These are phyloP conservation scores for Ananas comosus DNA, from an alignment of 176 grass and related monocot species.

Conservation along the genomic window DNA sequence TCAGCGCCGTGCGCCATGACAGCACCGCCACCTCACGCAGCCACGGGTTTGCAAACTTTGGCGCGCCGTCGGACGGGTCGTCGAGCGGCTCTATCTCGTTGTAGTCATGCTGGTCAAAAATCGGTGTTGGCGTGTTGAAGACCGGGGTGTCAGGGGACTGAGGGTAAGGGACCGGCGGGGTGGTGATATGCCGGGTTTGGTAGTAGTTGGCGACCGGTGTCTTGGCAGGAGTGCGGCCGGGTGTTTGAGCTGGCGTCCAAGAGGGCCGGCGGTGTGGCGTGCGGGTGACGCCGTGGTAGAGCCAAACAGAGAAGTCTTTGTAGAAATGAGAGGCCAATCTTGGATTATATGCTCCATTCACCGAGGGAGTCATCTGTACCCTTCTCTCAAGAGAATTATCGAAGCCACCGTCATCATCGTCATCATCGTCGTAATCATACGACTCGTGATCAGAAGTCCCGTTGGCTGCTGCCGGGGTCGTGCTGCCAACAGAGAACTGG, in stretches of 20 bases:
- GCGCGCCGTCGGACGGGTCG: constrained; percentile 20
- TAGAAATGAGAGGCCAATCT: constrained; percentile 65
- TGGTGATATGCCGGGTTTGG: constrained; percentile 11
- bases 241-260: constrained; percentile 52
- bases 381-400: constrained; percentile 62
- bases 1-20: constrained; percentile 46
- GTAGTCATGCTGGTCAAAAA: constrained; percentile 21
- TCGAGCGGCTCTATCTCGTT: constrained; percentile 33
- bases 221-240: constrained; percentile 11
- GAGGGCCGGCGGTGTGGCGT: constrained; percentile 39
- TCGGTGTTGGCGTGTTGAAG: constrained; percentile 31
- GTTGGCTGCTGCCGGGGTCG: constrained; percentile 28
- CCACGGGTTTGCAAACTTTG: constrained; percentile 64
- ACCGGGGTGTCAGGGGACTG: constrained; percentile 28
- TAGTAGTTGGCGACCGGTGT: constrained; percentile 40
- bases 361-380: constrained; percentile 22
- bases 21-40: constrained; percentile 51
- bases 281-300: constrained; percentile 49
- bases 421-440: constrained; percentile 9
- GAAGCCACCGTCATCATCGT: constrained; percentile 29
- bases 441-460: constrained; percentile 24
- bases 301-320: constrained; percentile 66
- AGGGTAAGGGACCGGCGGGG: constrained; percentile 18
- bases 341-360: constrained; percentile 27
- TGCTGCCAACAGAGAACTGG: constrained; percentile 30